A percentile compares a stretch with the other conserved stretches of the same genome.
These are phyloP conservation scores for Pseudonectria buxi DNA, from an alignment of 2,329 filamentous ascomycete species.

Conservation along the genomic window DNA sequence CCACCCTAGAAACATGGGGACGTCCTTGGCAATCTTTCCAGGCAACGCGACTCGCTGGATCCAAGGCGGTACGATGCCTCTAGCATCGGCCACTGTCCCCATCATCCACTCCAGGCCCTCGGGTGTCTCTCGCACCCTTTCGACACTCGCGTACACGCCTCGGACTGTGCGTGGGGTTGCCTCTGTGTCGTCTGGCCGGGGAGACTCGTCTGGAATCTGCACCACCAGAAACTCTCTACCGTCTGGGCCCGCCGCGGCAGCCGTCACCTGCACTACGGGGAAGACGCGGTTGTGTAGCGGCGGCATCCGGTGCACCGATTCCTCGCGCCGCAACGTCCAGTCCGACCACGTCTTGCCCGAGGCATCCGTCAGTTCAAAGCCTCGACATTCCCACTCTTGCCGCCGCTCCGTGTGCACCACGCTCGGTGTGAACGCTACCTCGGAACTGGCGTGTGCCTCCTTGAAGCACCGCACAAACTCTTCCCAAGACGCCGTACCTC, in stretches of 20 bases:
- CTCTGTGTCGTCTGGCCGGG: conserved; percentile 30
- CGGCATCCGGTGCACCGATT: conserved; percentile 61
- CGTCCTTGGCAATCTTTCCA: conserved; percentile 61
- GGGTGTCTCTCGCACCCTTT: conserved; percentile 46
- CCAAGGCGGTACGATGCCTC: conserved; percentile 58
- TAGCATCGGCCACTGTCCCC: conserved; percentile 67
- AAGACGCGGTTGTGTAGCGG: conserved; percentile 61
- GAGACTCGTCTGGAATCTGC: conserved; percentile 41
- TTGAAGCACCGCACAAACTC: conserved; percentile 59
- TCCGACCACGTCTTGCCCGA: conserved; percentile 37
- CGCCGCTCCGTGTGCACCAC: conserved; percentile 29
- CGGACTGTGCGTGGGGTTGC: conserved; percentile 42
- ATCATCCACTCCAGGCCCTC: conserved; percentile 63
- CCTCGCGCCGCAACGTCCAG: conserved; percentile 47
- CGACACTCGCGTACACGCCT: conserved; percentile 59
- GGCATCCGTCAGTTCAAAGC: conserved; percentile 29
- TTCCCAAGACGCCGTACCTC: conserved; percentile 52
- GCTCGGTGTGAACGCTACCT: conserved; percentile 34
- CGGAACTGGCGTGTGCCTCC: conserved; percentile 36
- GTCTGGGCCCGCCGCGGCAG: conserved; percentile 26
- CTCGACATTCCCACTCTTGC: conserved; percentile 40
- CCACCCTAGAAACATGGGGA: conserved; percentile 62
- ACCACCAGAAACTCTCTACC: conserved; percentile 47
- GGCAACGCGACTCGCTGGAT: conserved; percentile 59
- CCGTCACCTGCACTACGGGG: conserved; percentile 56